Base-by-base conservation (phyloP, 192 early-diverging fungal species). In the Gorgonomyces haynaldii region DNA sequence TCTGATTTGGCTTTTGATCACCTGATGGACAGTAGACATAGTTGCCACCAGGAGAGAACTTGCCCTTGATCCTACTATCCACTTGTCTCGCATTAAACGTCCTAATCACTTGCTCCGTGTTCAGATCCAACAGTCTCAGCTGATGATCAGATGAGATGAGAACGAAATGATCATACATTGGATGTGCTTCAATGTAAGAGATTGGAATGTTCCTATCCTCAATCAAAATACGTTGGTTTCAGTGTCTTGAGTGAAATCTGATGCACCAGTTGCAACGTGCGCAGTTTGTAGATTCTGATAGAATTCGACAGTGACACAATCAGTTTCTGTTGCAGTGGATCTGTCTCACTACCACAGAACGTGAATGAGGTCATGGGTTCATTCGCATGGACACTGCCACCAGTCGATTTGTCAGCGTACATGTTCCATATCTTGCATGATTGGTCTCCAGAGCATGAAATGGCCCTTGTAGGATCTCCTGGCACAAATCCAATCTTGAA, bases 281-380 rank as follows among this genome's bases (percentile, higher is more conserved):
- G 46, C 19, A 76, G 22, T 32, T 61, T 69, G 49, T 75, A 78
- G 4, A 78, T 55, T n/a, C 72, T 51, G 6, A 78, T 36, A 7
- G 54, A 60, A 35, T 69, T 67, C 13, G 61, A 59, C 25, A 76
- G 34, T 8, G 63, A 67, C 1, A 60, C 64, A n/a, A 76, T 50
- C 4, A 78, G 40, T 24, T 56, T 67, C 35, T 66, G 61, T 34
- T 52, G 45, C 16, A 30, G 26, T 9, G 41, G 20, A 39, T 76
- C 66, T 19, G 42, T 50, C 2, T 42, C 25, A 37, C 50, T 50
- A 36, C 69, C 67, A 35, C 59, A 69, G 50, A 76, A 67, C 9
- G 64, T 53, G 52, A 78, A 78, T 3, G 56, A 58, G 24, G 65
- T 76, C 52, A 78, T 65, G n/a, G 74, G 74, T 43, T 76, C 74